Evolutionary conservation across 1,284 basidiomycete genomes (phyloP), one percentile per base, ranked within the genome.

Genomic region (Ustilago trichophora): DNA sequence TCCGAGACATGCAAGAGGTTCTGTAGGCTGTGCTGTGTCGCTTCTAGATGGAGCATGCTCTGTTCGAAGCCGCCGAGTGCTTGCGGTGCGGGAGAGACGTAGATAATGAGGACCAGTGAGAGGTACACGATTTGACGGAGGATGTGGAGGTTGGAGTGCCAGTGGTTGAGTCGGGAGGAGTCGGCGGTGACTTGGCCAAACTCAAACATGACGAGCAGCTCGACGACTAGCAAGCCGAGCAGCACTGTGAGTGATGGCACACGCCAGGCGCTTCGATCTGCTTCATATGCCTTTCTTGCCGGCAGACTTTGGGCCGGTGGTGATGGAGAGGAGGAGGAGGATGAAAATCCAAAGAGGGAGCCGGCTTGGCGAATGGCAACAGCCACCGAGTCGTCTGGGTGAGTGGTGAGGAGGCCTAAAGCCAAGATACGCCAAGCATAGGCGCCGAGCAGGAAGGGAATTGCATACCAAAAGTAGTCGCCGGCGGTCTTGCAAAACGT

Each of bases 381-480:
- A 12, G 59, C 66, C 11, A 64, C 36, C n/a, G 66, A 51, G 33
- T 69, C 66, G 40, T 63, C 35, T 26, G 66, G 59, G 25, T 62
- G 51, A 3, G 55, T 47, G 6, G 66, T 69, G 34, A 69, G 45
- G 22, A 63, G 18, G 9, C 66, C 66, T 25, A 69, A n/a, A 21
- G 55, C 66, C 24, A 69, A n/a, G 38, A 69, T 51, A 9, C 58
- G 48, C 59, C 66, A 63, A 33, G 66, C 54, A 19, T 63, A 64
- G 6, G 40, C 18, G 11, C 31, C 40, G 29, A 63, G 36, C 44
- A 69, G 41, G 40, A 58, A 55, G 8, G 66, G 55, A 5, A 69
- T 35, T 2, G 66, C 54, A 19, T 51, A 69, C 50, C 45, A 64
- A 34, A 64, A 59, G 44, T 52, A 46, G 51, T 69, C 66, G 43